Percentiles rank a stretch among this genome's conserved stretches.
Conservation (phyloP, 495 filamentous ascomycete genomes). For the Hypomontagnella submonticulosa region DNA sequence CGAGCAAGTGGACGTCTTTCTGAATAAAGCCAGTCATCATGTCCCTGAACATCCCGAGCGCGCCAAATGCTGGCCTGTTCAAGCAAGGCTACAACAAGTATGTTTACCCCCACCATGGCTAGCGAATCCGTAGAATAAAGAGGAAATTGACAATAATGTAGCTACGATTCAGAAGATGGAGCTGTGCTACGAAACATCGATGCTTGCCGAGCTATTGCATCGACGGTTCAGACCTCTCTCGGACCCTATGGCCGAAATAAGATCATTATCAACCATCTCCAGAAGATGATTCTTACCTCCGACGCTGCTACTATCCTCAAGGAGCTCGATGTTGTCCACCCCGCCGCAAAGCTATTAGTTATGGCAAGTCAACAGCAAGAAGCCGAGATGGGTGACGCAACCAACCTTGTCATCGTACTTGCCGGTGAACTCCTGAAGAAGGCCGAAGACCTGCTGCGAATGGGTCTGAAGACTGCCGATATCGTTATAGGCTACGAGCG, state of each 20-base stretch:
- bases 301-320: slow-evolving; percentile 97
- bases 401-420: slow-evolving; percentile 95
- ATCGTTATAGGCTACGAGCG: slow-evolving; percentile 96
- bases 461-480: slow-evolving; percentile 97
- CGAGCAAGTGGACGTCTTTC: slow-evolving; percentile 13
- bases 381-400: slow-evolving; percentile 98
- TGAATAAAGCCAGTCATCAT: slow-evolving; percentile 63
- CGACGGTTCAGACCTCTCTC: slow-evolving; percentile 95
- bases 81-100: slow-evolving; percentile 98
- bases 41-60: slow-evolving; percentile 94
- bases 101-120: slow-evolving; percentile 49
- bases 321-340: slow-evolving; percentile 98
- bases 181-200: slow-evolving; percentile 99
- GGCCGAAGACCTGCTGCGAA: slow-evolving; percentile 92
- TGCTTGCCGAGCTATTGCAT: slow-evolving; percentile 93
- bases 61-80: slow-evolving; percentile 93
- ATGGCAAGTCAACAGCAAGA: slow-evolving; percentile 99
- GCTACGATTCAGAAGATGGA: slow-evolving; percentile 98
- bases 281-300: slow-evolving; percentile 99
- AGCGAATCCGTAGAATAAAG: slow-evolving; percentile 1
- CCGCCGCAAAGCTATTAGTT: slow-evolving; percentile 96
- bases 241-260: slow-evolving; percentile 99
- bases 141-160: slow-evolving; percentile 51
- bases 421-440: slow-evolving; percentile 97
- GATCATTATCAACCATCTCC: slow-evolving; percentile 99